These are phyloP conservation scores for Colletotrichum acutatum DNA, from an alignment of 2,329 filamentous ascomycete species.

Conservation along the genomic window DNA sequence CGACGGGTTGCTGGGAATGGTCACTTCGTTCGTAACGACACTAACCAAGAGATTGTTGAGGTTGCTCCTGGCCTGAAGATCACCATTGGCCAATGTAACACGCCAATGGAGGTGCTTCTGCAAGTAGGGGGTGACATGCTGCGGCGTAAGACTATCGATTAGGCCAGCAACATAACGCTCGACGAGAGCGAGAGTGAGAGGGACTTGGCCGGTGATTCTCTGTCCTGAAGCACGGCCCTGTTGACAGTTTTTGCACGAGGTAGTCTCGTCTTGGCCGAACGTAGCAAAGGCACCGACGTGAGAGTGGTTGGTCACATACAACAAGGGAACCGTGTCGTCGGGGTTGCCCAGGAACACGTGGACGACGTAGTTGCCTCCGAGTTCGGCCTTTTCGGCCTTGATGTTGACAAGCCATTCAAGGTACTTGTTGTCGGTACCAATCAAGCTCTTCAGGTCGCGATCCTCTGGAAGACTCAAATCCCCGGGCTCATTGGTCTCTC, in stretches of 20 bases:
- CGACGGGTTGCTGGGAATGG: slow-evolving; percentile 3
- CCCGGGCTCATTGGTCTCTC: background rate
- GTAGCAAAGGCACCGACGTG: slow-evolving; percentile 59
- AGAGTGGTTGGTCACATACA: slow-evolving; percentile 54
- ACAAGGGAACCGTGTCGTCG: slow-evolving; percentile 50
- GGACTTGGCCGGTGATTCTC: slow-evolving; percentile 42
- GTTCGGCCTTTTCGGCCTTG: slow-evolving; percentile 59
- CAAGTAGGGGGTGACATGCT: slow-evolving; percentile 42
- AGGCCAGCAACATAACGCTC: slow-evolving; percentile 39
- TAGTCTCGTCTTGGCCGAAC: slow-evolving; percentile 45
- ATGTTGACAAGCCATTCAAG: slow-evolving; percentile 67
- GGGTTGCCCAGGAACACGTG: slow-evolving; percentile 64
- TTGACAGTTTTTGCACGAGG: slow-evolving; percentile 40
- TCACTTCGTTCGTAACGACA: slow-evolving; percentile 27
- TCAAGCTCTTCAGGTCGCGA: slow-evolving; percentile 17
- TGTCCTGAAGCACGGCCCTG: slow-evolving; percentile 32
- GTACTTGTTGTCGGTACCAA: slow-evolving; percentile 43
- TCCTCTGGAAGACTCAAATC: background rate
- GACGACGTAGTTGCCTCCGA: slow-evolving; percentile 63
- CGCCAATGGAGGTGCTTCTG: slow-evolving; percentile 40
- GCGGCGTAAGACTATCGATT: slow-evolving; percentile 37
- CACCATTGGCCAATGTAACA: slow-evolving; percentile 39
- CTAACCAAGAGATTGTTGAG: slow-evolving; percentile 20
- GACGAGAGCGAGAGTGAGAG: slow-evolving; percentile 43
- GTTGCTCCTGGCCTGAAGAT: slow-evolving; percentile 9